Percentiles rank a stretch among this genome's conserved stretches.
Evolutionary conservation across 176 grass and related monocot species (phyloP).

Genomic region (Oryza glumipatula): DNA sequence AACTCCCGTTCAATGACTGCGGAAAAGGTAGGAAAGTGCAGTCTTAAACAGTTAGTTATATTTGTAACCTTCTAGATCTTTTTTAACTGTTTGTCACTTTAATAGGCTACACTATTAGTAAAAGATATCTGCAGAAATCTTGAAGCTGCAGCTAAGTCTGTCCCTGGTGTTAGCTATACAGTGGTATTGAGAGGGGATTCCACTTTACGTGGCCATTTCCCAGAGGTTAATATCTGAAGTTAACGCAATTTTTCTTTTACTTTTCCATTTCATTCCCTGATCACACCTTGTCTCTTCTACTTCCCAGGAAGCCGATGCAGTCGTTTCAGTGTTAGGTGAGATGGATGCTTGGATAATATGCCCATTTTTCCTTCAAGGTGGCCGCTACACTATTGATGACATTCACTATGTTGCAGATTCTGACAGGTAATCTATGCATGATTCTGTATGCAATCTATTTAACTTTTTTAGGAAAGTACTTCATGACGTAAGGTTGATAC

Average conservation of each 20-base stretch:
- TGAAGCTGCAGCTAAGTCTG: conserved; percentile 76
- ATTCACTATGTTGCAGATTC: conserved; percentile 89
- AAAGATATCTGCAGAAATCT: conserved; percentile 92
- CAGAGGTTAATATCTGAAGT: conserved; percentile 61
- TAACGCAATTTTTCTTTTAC: background rate
- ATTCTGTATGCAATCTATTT: conserved; percentile 30
- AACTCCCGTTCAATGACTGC: conserved; percentile 89
- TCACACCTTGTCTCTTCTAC: conserved; percentile 31
- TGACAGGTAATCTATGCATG: conserved; percentile 60
- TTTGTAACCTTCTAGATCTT: conserved; percentile 15
- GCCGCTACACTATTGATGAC: conserved; percentile 90
- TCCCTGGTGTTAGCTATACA: conserved; percentile 78
- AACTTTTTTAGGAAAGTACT: conserved; percentile 28
- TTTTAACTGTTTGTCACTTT: conserved; percentile 36
- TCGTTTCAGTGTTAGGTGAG: conserved; percentile 90
- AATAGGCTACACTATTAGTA: conserved; percentile 69
- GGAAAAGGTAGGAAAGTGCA: conserved; percentile 70
- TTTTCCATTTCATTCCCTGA: conserved; percentile 32
- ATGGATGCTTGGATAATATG: conserved; percentile 99
- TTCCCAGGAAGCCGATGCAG: conserved; percentile 91
- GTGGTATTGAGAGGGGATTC: conserved; percentile 97
- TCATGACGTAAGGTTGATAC: conserved; percentile 21
- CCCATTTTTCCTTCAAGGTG: conserved; percentile 98
- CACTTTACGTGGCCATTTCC: conserved; percentile 93
- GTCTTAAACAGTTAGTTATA: conserved; percentile 33